Conservation (phyloP, 2,329 filamentous ascomycete species). For the Lachnellula cervina region DNA sequence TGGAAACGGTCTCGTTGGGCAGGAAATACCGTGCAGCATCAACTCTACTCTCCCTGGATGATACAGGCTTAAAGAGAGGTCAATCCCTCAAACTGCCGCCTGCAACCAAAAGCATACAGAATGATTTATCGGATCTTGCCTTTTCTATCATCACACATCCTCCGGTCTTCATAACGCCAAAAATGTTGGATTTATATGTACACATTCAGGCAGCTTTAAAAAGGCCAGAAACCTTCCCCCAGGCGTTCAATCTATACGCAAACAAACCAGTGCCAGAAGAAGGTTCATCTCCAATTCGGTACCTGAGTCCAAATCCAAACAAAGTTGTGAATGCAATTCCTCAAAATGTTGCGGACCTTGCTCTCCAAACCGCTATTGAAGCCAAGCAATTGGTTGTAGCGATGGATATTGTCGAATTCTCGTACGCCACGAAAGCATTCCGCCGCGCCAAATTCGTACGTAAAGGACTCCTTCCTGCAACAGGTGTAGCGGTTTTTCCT, state of each 20-base stretch:
- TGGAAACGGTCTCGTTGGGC: slow-evolving; percentile 14
- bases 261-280: slow-evolving; percentile 69
- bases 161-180: slow-evolving; percentile 73
- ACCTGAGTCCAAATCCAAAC: slow-evolving; percentile 61
- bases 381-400: slow-evolving; percentile 73
- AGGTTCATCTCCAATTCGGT: slow-evolving; percentile 54
- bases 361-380: slow-evolving; percentile 74
- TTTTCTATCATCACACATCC: slow-evolving; percentile 68
- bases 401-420: slow-evolving; percentile 67
- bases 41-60: slow-evolving; percentile 45
- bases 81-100: slow-evolving; percentile 1
- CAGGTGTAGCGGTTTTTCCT: slow-evolving; percentile 54
- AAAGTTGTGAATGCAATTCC: slow-evolving; percentile 68
- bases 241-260: slow-evolving; percentile 76
- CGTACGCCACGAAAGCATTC: slow-evolving; percentile 64
- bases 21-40: slow-evolving; percentile 41
- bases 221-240: slow-evolving; percentile 70
- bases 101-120: slow-evolving; percentile 29
- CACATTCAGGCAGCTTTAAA: slow-evolving; percentile 68
- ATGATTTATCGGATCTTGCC: slow-evolving; percentile 54
- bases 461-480: slow-evolving; percentile 55
- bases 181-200: slow-evolving; percentile 70
- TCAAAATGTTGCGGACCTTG: slow-evolving; percentile 62
- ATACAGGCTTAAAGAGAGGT: slow-evolving; percentile 19
- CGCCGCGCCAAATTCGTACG: slow-evolving; percentile 62